Evolutionary conservation across 1,284 basidiomycete genomes (phyloP).

Genomic region (Trametes sp.): DNA sequence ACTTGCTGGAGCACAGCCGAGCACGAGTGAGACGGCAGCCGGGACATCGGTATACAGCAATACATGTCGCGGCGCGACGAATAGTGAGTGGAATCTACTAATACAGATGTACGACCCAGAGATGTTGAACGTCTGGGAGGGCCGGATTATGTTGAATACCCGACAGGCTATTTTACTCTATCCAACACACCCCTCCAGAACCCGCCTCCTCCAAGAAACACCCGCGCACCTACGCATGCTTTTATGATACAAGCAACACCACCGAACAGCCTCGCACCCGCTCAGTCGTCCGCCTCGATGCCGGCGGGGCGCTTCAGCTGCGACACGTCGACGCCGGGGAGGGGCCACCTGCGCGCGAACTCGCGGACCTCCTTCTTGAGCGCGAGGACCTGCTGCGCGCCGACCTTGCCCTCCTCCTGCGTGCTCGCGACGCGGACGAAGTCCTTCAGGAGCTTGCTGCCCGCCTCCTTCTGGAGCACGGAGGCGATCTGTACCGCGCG

Average conservation of each 20-base stretch:
- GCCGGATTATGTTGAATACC: constrained; percentile 40
- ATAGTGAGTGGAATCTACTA: constrained; percentile 35
- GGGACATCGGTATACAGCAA: background rate
- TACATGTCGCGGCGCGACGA: constrained; percentile 1
- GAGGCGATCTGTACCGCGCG: constrained; percentile 91
- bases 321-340: constrained; percentile 87
- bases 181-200: constrained; percentile 11
- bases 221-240: too few species aligned
- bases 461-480: constrained; percentile 92
- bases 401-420: constrained; percentile 75
- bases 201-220: constrained; percentile 10
- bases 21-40: too few species aligned
- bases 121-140: constrained; percentile 39
- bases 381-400: constrained; percentile 73
- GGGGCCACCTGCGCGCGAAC: constrained; percentile 90
- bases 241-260: constrained; percentile 19
- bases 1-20: too few species aligned
- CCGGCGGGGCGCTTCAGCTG: constrained; percentile 71
- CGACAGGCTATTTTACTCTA: constrained; percentile 33
- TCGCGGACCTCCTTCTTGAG: constrained; percentile 77
- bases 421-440: constrained; percentile 87
- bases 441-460: constrained; percentile 95
- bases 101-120: constrained; percentile 35
- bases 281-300: constrained; percentile 59
- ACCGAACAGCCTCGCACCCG: background rate